phyloP scores from a whole-genome alignment of 2,329 filamentous ascomycete genomes.

The Arthrobotrys sinensis region DNA sequence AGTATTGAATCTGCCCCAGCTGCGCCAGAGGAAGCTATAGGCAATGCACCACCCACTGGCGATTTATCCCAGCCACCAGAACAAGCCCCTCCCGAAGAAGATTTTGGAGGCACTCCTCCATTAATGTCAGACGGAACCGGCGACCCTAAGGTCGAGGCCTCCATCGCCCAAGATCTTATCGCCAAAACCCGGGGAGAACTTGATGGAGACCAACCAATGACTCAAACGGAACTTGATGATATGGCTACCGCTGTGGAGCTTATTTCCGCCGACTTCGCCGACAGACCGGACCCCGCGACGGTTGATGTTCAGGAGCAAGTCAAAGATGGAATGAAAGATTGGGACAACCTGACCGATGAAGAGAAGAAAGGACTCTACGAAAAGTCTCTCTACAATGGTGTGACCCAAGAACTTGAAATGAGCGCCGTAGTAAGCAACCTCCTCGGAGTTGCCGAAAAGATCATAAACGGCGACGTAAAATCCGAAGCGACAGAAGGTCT shows the following conservation, averaged over 20 bases:
- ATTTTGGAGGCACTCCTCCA: neutral
- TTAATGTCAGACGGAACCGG: slow-evolving; percentile 10
- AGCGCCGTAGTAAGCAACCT: slow-evolving; percentile 21
- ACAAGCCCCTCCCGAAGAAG: too few relatives aligned
- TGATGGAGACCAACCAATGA: neutral
- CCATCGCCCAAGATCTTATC: slow-evolving; percentile 20
- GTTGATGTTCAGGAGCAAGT: slow-evolving; percentile 13
- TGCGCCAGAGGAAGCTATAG: too few relatives aligned
- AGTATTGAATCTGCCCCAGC: too few relatives aligned
- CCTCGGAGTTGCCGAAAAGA: neutral
- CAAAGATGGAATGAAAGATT: slow-evolving; percentile 4
- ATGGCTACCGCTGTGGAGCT: neutral
- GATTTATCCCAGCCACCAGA: neutral
- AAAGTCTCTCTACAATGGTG: neutral
- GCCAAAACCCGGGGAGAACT: slow-evolving; percentile 1
- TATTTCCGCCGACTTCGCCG: slow-evolving; percentile 8
- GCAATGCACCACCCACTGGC: neutral
- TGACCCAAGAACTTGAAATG: slow-evolving; percentile 17
- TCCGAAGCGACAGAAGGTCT: slow-evolving; percentile 13
- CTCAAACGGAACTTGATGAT: neutral
- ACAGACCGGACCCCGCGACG: slow-evolving; percentile 13
- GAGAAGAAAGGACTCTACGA: slow-evolving; percentile 2
- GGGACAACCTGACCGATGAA: neutral
- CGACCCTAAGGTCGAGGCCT: slow-evolving; percentile 4
- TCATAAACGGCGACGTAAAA: slow-evolving; percentile 20